Evolutionary conservation across 192 early-diverging fungal species (phyloP).

Genomic region (Backusella macrospora): DNA sequence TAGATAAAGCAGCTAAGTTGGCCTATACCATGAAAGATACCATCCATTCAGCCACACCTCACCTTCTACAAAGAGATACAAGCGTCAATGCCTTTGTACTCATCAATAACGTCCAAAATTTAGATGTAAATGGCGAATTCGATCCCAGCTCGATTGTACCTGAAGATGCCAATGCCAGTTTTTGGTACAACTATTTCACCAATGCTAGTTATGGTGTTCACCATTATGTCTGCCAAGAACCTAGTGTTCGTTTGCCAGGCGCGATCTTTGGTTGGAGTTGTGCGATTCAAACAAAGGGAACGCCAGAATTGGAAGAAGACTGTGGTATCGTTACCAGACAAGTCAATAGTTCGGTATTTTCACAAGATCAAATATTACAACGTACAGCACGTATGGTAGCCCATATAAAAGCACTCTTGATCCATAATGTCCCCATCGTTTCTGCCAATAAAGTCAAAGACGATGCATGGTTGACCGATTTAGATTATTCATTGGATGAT

Average conservation of each 20-base stretch:
- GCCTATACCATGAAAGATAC: slow-evolving; percentile 18
- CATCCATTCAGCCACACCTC: background rate
- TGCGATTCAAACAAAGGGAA: slow-evolving; percentile 10
- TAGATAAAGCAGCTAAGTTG: slow-evolving; percentile 37
- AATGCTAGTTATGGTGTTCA: slow-evolving; percentile 42
- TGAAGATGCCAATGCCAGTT: slow-evolving; percentile 19
- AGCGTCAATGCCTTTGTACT: background rate
- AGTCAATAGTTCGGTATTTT: slow-evolving; percentile 34
- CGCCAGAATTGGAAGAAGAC: background rate
- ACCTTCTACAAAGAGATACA: background rate
- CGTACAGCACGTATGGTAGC: slow-evolving; percentile 34
- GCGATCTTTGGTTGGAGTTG: slow-evolving; percentile 32
- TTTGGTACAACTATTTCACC: slow-evolving; percentile 39
- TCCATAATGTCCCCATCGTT: background rate
- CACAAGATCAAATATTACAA: slow-evolving; percentile 29
- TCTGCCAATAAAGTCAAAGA: slow-evolving; percentile 26
- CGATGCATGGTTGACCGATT: slow-evolving; percentile 37
- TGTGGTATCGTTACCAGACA: slow-evolving; percentile 24
- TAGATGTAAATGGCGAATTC: slow-evolving; percentile 18
- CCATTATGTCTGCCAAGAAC: slow-evolving; percentile 31
- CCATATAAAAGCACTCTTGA: slow-evolving; percentile 23
- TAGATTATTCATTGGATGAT: slow-evolving; percentile 41
- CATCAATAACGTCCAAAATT: background rate
- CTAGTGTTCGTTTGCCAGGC: slow-evolving; percentile 17
- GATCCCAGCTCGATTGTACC: slow-evolving; percentile 29